Evolutionary conservation across 2,329 filamentous ascomycete genomes (phyloP).

Genomic region (Septoria petroselini): DNA sequence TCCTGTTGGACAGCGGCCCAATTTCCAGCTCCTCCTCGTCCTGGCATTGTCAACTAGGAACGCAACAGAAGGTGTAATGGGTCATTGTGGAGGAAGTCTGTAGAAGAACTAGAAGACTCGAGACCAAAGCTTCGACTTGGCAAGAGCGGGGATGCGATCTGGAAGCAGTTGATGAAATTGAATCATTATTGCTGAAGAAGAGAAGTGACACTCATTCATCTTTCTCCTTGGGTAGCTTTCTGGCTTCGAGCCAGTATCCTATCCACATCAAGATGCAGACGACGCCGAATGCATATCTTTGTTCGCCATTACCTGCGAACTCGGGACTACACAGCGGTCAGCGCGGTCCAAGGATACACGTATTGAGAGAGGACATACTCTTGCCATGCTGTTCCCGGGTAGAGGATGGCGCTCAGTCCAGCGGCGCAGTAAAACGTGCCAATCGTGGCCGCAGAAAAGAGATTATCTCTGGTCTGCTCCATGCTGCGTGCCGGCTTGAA

Average conservation of each 20-base stretch:
- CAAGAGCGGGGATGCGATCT: not conserved
- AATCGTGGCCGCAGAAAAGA: slow-evolving; percentile 40
- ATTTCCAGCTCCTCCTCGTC: slow-evolving; percentile 49
- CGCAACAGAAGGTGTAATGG: not conserved
- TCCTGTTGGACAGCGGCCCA: slow-evolving; percentile 35
- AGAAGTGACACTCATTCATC: slow-evolving; percentile 17
- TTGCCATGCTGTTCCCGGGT: slow-evolving; percentile 45
- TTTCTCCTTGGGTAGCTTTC: slow-evolving; percentile 27
- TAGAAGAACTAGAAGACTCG: not conserved
- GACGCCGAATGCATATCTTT: slow-evolving; percentile 35
- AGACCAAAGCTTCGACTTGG: not conserved
- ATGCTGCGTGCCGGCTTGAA: slow-evolving; percentile 26
- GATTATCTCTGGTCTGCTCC: slow-evolving; percentile 22
- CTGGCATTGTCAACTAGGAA: slow-evolving; percentile 25
- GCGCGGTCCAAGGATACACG: not conserved
- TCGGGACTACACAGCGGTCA: slow-evolving; percentile 38
- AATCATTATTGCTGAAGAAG: too few relatives aligned
- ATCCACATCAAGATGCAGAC: slow-evolving; percentile 31
- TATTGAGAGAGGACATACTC: slow-evolving; percentile 34
- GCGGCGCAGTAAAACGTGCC: slow-evolving; percentile 48
- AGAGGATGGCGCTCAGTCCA: slow-evolving; percentile 45
- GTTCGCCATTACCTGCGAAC: slow-evolving; percentile 42
- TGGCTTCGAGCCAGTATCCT: slow-evolving; percentile 35
- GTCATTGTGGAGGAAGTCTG: not conserved
- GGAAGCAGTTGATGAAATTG: too few relatives aligned